These are phyloP conservation scores for Dactylellina sp. DNA, from an alignment of 2,329 filamentous ascomycete genomes.

Conservation along the genomic window DNA sequence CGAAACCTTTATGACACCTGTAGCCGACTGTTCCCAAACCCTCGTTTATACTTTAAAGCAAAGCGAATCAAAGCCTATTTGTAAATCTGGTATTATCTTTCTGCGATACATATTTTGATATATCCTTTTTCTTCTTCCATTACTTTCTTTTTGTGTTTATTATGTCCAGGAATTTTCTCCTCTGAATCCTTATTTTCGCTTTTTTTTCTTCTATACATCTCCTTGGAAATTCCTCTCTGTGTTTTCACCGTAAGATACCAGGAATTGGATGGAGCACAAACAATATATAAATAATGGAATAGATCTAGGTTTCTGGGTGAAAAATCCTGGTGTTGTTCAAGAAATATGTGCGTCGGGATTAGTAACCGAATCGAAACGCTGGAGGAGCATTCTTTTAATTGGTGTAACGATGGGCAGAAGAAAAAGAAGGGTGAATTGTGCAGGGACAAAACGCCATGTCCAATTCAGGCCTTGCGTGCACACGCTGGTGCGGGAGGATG, in stretches of 20 bases:
- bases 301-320: too few species aligned
- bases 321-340: too few species aligned
- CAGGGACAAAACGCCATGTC: slow-evolving; percentile 26
- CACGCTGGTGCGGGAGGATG: slow-evolving; percentile 42
- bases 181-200: slow-evolving; percentile 10
- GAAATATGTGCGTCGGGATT: too few species aligned
- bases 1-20: background rate
- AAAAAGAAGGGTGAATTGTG: background rate
- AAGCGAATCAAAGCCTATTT: slow-evolving; percentile 1
- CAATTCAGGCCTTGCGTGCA: slow-evolving; percentile 15
- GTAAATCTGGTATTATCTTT: slow-evolving; percentile 1
- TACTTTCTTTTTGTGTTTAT: background rate
- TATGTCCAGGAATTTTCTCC: background rate
- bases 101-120: slow-evolving; percentile 31
- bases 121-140: background rate
- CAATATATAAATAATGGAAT: too few species aligned
- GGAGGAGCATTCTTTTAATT: background rate
- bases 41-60: slow-evolving; percentile 1
- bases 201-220: background rate
- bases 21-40: background rate
- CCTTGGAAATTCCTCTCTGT: background rate
- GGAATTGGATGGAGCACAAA: background rate
- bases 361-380: too few species aligned
- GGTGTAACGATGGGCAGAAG: slow-evolving; percentile 30
- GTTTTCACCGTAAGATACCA: background rate